A percentile compares a stretch with the other conserved stretches of the same genome.
Evolutionary conservation across 2,329 filamentous ascomycete species (phyloP).

Genomic region (Xylaria sp.): DNA sequence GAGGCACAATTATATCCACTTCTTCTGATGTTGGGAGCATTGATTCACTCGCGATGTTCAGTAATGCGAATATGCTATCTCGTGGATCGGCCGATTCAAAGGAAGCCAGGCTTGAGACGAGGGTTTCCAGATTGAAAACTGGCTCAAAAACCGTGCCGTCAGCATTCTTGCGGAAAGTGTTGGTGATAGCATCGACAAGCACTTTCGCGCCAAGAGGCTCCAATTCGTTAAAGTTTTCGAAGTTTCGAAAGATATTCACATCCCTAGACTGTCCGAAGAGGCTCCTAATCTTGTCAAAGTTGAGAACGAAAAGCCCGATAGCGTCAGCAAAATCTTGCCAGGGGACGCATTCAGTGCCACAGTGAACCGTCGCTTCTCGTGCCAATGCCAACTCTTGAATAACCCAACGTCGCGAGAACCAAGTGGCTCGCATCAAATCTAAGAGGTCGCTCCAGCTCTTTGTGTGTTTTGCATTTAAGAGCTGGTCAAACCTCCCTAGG

Average conservation of each 20-base stretch:
- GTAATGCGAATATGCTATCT: constrained; percentile 3
- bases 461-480: background rate
- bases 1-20: background rate
- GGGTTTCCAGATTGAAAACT: background rate
- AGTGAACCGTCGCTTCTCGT: constrained; percentile 23
- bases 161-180: background rate
- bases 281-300: background rate
- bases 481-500: background rate
- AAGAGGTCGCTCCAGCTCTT: constrained; percentile 26
- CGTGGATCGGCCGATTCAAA: background rate
- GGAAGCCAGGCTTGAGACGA: background rate
- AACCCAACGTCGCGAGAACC: constrained; percentile 37
- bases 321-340: constrained; percentile 45
- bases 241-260: background rate
- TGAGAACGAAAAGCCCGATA: constrained; percentile 18
- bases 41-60: background rate
- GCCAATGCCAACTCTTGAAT: constrained; percentile 32
- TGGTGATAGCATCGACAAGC: background rate
- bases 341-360: constrained; percentile 1
- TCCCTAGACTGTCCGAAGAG: background rate
- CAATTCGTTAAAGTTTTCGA: background rate
- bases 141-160: background rate
- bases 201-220: background rate
- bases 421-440: constrained; percentile 18
- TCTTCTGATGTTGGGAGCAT: background rate